phyloP scores from a whole-genome alignment of 371 early-diverging fungal species.

The Globomyces sp. region DNA sequence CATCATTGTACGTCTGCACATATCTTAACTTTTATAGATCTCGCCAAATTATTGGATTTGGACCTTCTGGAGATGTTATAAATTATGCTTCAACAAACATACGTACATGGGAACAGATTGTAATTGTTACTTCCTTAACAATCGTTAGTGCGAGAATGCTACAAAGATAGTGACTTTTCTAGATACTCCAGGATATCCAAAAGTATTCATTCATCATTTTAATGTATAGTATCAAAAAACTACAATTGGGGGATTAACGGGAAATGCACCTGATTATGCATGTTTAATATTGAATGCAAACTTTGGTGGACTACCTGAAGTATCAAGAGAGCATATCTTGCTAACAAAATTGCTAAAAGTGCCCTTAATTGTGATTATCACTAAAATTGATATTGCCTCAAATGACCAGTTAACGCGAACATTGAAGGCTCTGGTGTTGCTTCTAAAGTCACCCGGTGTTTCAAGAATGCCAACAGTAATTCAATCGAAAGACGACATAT shows the following conservation, averaged over 20 bases:
- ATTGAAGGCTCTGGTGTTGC: slow-evolving; percentile 33
- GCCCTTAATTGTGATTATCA: slow-evolving; percentile 55
- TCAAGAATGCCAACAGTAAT: slow-evolving; percentile 40
- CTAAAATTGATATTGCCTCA: slow-evolving; percentile 52
- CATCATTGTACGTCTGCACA: slow-evolving; percentile 56
- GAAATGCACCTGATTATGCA: slow-evolving; percentile 47
- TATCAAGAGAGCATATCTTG: slow-evolving; percentile 48
- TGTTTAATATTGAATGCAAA: slow-evolving; percentile 44
- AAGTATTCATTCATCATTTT: slow-evolving; percentile 1
- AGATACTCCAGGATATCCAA: slow-evolving; percentile 52
- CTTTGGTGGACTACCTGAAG: slow-evolving; percentile 38
- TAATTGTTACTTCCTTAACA: neutral
- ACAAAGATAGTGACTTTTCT: slow-evolving; percentile 50
- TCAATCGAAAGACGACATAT: slow-evolving; percentile 46
- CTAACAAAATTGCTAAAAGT: slow-evolving; percentile 44
- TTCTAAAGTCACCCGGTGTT: slow-evolving; percentile 46
- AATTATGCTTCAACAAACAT: slow-evolving; percentile 43
- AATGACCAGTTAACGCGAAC: slow-evolving; percentile 41
- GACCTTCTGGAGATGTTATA: slow-evolving; percentile 39
- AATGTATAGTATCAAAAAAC: slow-evolving; percentile 41
- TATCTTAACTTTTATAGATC: slow-evolving; percentile 28
- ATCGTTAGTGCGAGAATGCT: slow-evolving; percentile 29
- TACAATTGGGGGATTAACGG: slow-evolving; percentile 48
- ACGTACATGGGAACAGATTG: slow-evolving; percentile 42
- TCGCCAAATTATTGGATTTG: slow-evolving; percentile 82